Evolutionary conservation across 2,329 filamentous ascomycete species (phyloP).

Genomic region (Trichoderma asperellum): DNA sequence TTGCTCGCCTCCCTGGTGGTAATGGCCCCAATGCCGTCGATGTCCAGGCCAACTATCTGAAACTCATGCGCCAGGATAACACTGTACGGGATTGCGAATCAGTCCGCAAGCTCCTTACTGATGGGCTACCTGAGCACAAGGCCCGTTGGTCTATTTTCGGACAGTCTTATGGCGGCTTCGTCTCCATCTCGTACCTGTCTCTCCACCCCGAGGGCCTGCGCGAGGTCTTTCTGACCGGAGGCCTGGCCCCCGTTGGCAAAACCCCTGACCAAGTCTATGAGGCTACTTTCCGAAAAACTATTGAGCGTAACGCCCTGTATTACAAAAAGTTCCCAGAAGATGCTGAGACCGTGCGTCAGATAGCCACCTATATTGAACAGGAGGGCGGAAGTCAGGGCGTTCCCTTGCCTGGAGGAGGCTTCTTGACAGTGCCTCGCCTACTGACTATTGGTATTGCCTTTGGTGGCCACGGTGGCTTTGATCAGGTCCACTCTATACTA

Average conservation of each 20-base stretch:
- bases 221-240: slow-evolving; percentile 84
- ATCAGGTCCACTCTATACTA: slow-evolving; percentile 74
- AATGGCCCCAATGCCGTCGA: slow-evolving; percentile 44
- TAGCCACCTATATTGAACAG: slow-evolving; percentile 67
- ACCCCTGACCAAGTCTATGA: slow-evolving; percentile 75
- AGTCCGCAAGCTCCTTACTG: slow-evolving; percentile 74
- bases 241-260: slow-evolving; percentile 75
- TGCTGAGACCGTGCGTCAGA: slow-evolving; percentile 64
- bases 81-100: slow-evolving; percentile 91
- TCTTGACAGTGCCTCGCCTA: slow-evolving; percentile 73
- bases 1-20: slow-evolving; percentile 61
- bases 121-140: slow-evolving; percentile 68
- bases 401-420: slow-evolving; percentile 71
- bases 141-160: slow-evolving; percentile 85
- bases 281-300: slow-evolving; percentile 70
- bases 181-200: slow-evolving; percentile 80
- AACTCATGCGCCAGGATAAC: slow-evolving; percentile 83
- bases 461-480: slow-evolving; percentile 77
- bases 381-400: slow-evolving; percentile 54
- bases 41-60: slow-evolving; percentile 79
- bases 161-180: slow-evolving; percentile 92
- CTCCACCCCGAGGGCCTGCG: slow-evolving; percentile 75
- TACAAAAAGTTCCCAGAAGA: slow-evolving; percentile 88
- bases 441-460: slow-evolving; percentile 78
- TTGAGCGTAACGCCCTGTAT: slow-evolving; percentile 74